Conservation (phyloP, 768 basidiomycete species). For the Pleurotus sapidus region DNA sequence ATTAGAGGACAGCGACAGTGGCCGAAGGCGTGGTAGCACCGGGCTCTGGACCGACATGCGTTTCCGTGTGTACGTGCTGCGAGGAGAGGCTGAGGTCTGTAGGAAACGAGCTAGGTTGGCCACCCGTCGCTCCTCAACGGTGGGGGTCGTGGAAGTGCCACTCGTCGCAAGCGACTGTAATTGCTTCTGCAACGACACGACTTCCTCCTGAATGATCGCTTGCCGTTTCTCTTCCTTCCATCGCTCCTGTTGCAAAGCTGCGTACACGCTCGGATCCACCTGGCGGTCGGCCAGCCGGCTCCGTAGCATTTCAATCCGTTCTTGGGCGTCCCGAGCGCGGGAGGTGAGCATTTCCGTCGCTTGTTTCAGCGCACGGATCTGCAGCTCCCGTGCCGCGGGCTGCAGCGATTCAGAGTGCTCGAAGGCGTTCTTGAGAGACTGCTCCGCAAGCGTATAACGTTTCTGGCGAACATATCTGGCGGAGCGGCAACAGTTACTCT, state of each 20-base stretch:
- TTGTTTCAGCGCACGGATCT: slow-evolving; percentile 42
- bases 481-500: background rate
- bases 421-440: slow-evolving; percentile 33
- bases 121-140: background rate
- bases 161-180: slow-evolving; percentile 22
- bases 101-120: slow-evolving; percentile 1
- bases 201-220: slow-evolving; percentile 31
- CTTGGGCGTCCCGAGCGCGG: slow-evolving; percentile 42
- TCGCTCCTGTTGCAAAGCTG: slow-evolving; percentile 39
- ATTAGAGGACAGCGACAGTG: background rate
- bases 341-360: slow-evolving; percentile 40
- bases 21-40: background rate
- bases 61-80: background rate
- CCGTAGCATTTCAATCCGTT: slow-evolving; percentile 23
- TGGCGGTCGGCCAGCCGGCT: slow-evolving; percentile 8
- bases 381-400: slow-evolving; percentile 38
- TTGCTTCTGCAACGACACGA: slow-evolving; percentile 31
- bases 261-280: slow-evolving; percentile 34
- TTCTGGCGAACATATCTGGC: slow-evolving; percentile 16
- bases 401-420: slow-evolving; percentile 26
- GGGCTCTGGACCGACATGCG: background rate
- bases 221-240: slow-evolving; percentile 51
- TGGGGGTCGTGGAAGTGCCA: background rate
- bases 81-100: background rate
- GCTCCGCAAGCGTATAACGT: slow-evolving; percentile 46